Conservation (phyloP, 2,329 filamentous ascomycete species). For the Mycogone perniciosa region DNA sequence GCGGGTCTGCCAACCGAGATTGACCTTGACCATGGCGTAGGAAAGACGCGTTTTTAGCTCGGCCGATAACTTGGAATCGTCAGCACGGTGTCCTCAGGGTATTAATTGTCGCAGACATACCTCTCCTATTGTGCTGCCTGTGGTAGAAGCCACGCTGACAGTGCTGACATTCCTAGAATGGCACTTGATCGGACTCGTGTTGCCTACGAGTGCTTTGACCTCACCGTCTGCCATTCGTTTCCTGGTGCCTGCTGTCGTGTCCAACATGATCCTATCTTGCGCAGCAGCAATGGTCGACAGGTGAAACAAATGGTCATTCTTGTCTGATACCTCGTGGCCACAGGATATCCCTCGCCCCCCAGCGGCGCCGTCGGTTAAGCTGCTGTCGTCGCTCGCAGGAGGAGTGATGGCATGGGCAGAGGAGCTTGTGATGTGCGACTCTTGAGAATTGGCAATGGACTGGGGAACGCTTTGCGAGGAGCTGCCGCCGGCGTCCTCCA, state of each 20-base stretch:
- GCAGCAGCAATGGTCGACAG: slow-evolving; percentile 53
- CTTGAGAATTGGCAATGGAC: slow-evolving; percentile 21
- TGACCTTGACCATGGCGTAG: slow-evolving; percentile 91
- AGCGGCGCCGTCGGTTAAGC: slow-evolving; percentile 10
- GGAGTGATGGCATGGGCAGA: slow-evolving; percentile 24
- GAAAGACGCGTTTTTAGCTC: slow-evolving; percentile 79
- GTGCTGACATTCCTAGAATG: slow-evolving; percentile 70
- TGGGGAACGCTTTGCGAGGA: slow-evolving; percentile 15
- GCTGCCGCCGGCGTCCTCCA: slow-evolving; percentile 9
- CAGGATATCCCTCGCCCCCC: slow-evolving; percentile 12
- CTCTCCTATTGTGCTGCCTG: slow-evolving; percentile 69
- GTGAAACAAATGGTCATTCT: slow-evolving; percentile 50
- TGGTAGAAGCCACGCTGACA: slow-evolving; percentile 52
- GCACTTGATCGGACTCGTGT: slow-evolving; percentile 43
- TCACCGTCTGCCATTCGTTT: slow-evolving; percentile 75
- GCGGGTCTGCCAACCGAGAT: slow-evolving; percentile 78
- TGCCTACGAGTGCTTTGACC: slow-evolving; percentile 50
- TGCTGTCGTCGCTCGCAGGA: slow-evolving; percentile 21
- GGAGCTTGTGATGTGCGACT: slow-evolving; percentile 21
- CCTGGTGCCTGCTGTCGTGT: slow-evolving; percentile 37
- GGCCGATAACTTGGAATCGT: slow-evolving; percentile 55
- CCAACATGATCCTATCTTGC: slow-evolving; percentile 41
- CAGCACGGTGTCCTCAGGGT: slow-evolving; percentile 12
- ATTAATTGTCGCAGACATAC: slow-evolving; percentile 40
- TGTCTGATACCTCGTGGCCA: slow-evolving; percentile 34